Percentiles rank a stretch among this genome's conserved stretches.
Conservation (phyloP, 208 protist species). For the Balamuthia mandrillaris region DNA sequence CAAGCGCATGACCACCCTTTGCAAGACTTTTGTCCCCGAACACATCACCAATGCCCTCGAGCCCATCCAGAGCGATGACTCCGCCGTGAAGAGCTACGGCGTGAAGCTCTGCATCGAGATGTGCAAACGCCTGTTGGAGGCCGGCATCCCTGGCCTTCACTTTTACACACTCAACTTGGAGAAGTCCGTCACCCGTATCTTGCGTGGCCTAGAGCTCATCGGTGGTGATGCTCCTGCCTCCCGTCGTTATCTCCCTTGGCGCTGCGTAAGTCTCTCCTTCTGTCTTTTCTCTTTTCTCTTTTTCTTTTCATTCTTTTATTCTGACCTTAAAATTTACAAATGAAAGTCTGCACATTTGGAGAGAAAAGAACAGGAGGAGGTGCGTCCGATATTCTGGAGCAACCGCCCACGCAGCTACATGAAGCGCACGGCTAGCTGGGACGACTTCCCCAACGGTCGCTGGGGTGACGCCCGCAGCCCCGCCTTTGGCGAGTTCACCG, state of each 20-base stretch:
- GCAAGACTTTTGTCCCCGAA: conserved; percentile 64
- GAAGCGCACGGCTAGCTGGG: conserved; percentile 71
- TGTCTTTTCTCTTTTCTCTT: neutral
- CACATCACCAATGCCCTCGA: conserved; percentile 54
- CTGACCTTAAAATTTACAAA: neutral
- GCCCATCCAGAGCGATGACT: conserved; percentile 72
- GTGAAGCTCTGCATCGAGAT: conserved; percentile 74
- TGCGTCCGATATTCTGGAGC: conserved; percentile 83
- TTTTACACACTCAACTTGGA: conserved; percentile 93
- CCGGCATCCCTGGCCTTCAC: conserved; percentile 80
- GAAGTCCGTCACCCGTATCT: conserved; percentile 64
- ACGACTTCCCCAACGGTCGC: conserved; percentile 85
- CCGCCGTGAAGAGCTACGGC: conserved; percentile 75
- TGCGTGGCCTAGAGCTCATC: conserved; percentile 67
- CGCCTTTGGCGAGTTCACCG: conserved; percentile 74
- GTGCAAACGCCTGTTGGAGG: conserved; percentile 70
- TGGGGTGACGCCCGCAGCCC: conserved; percentile 74
- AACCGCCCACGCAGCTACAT: conserved; percentile 84
- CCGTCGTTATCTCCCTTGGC: conserved; percentile 45
- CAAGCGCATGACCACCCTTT: conserved; percentile 72
- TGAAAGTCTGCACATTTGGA: neutral
- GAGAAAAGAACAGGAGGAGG: conserved; percentile 42
- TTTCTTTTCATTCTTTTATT: neutral
- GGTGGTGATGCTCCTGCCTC: neutral
- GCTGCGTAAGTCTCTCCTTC: neutral